Evolutionary conservation across 352 stramenopile genomes (phyloP), one percentile per base, ranked within the genome.

Genomic region (Globisporangium splendens): DNA sequence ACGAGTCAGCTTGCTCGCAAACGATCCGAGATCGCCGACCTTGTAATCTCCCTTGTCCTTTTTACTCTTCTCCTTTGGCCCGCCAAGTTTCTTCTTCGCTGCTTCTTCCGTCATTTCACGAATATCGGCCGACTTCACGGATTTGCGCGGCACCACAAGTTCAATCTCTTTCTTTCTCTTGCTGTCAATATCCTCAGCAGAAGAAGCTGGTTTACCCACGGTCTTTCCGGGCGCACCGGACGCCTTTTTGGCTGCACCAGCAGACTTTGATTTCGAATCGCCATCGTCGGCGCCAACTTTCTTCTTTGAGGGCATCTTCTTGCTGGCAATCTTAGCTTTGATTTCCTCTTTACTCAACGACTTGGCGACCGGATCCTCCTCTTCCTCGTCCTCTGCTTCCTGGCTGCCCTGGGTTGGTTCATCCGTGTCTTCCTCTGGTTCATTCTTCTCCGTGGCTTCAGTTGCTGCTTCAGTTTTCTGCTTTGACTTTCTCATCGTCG

Each of bases 121-220:
- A 65, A 89, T 89, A 54, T 91, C 83, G 0, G 79, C 67, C 11
- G 80, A 89, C 52, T 89, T 93, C 6, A 91, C 79, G 2, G 83
- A 78, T 59, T 93, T 89, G 46, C 83, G 79, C 1, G 83, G 83
- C 10, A 90, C 79, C 0, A 90, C 70, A 24, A 92, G 68, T 47
- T 92, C 83, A 15, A 92, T 92, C 55, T 89, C 79, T 28, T 90
- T 89, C 68, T 90, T 89, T 12, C 82, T 72, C 61, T 90, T 92
- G 42, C 67, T 83, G 48, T 92, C 82, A 15, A 90, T 77, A 10
- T 90, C 79, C 24, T 51, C 53, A 0, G 56, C 11, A n/a, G 72
- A 63, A 17, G 31, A 55, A 49, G 41, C 63, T 65, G 66, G 18
- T 56, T 86, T 83, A 1, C 46, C 42, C 7, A 35, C 41, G 17